Percentiles rank a stretch among this genome's conserved stretches.
Evolutionary conservation across 495 filamentous ascomycete species (phyloP).

Genomic region (Tuber indicum): DNA sequence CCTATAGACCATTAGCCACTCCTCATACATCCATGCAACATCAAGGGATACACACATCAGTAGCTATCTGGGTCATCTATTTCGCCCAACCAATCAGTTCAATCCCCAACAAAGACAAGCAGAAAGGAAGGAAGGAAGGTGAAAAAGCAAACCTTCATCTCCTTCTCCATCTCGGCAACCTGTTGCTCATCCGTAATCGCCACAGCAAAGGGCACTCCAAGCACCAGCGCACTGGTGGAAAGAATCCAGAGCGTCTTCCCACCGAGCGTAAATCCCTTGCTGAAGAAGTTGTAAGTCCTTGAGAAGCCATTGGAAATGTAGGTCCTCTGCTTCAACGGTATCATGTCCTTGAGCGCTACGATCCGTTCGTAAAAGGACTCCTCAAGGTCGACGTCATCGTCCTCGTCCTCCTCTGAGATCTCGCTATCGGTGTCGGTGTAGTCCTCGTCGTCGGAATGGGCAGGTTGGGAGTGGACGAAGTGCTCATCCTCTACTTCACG

Average conservation of each 20-base stretch:
- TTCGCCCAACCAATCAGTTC: background rate
- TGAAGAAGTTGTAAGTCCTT: conserved; percentile 55
- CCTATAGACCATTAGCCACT: conserved; percentile 25
- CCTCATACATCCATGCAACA: background rate
- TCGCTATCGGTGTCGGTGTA: conserved; percentile 83
- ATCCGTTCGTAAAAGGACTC: conserved; percentile 73
- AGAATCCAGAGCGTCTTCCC: conserved; percentile 85
- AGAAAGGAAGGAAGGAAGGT: background rate
- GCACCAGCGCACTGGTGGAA: conserved; percentile 74
- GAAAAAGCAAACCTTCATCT: conserved; percentile 63
- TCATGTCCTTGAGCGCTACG: conserved; percentile 79
- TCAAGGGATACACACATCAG: conserved; percentile 22
- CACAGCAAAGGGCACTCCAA: conserved; percentile 88
- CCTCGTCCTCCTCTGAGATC: conserved; percentile 55
- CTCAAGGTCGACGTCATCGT: conserved; percentile 47
- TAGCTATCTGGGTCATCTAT: conserved; percentile 32
- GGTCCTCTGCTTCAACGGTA: conserved; percentile 75
- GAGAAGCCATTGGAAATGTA: conserved; percentile 57
- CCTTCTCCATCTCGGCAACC: conserved; percentile 91
- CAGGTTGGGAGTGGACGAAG: conserved; percentile 67
- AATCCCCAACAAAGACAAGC: background rate
- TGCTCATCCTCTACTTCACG: conserved; percentile 95
- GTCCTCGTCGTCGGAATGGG: conserved; percentile 62
- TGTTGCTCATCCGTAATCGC: conserved; percentile 92
- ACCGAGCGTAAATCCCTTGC: conserved; percentile 57